Conservation (phyloP, 176 grass and related monocot genomes). For the Oryza meridionalis region DNA sequence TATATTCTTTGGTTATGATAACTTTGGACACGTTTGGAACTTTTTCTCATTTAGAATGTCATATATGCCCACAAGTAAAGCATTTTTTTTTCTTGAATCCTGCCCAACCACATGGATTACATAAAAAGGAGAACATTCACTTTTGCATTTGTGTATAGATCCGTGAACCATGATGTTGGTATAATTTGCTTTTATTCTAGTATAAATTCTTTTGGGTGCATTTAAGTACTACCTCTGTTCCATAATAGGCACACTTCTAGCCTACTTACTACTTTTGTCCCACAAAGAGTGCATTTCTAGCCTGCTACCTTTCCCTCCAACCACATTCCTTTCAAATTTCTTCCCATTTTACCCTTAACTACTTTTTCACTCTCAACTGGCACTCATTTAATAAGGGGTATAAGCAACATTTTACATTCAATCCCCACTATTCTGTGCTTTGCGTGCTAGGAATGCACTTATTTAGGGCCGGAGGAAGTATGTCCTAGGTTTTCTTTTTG, state of each 20-base stretch:
- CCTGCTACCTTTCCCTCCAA: no score
- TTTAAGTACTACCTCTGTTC: background rate
- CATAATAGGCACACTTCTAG: no score
- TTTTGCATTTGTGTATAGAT: slow-evolving; percentile 23
- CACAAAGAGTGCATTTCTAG: no score
- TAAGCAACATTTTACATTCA: no score
- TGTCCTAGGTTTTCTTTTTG: background rate
- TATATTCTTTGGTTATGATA: background rate
- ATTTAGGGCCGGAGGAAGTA: no score
- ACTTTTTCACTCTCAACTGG: no score
- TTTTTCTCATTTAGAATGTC: background rate
- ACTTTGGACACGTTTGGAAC: background rate
- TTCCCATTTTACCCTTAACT: no score
- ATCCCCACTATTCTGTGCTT: no score
- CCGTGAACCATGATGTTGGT: background rate
- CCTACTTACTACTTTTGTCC: no score
- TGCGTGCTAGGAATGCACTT: no score
- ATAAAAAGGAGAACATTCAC: background rate
- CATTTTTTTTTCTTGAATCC: background rate
- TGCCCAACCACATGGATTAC: background rate
- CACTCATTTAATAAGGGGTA: no score
- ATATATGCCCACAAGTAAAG: background rate
- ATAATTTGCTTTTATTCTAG: slow-evolving; percentile 22
- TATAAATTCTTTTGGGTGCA: slow-evolving; percentile 22
- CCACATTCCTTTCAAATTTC: no score